phyloP scores from a whole-genome alignment of 208 protist species.

The Endotrypanum monterogeii region DNA sequence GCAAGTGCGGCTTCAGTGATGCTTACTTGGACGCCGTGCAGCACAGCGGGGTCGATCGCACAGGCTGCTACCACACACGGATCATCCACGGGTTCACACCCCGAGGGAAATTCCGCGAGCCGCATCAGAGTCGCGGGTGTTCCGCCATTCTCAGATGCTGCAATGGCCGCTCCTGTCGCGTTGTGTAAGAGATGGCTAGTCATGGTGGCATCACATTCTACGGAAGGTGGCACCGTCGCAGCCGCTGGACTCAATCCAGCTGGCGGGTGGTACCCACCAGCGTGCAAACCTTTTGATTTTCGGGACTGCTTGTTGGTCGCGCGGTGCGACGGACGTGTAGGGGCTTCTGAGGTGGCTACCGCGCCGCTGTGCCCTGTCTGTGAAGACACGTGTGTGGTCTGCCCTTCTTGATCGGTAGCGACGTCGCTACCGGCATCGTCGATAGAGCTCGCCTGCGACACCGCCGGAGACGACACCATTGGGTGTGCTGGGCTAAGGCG shows the following conservation, averaged over 20 bases:
- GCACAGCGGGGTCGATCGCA: neutral
- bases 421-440: neutral
- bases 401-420: neutral
- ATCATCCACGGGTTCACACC: neutral
- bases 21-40: neutral
- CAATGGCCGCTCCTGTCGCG: neutral
- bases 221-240: neutral
- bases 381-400: neutral
- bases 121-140: neutral
- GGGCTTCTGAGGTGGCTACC: neutral
- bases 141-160: neutral
- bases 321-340: neutral
- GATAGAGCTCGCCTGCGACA: conserved; percentile 2
- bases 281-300: neutral
- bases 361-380: neutral
- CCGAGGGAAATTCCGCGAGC: neutral
- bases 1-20: neutral
- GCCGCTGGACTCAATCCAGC: neutral
- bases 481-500: conserved; percentile 5
- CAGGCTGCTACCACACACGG: neutral
- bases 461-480: conserved; percentile 1
- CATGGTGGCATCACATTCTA: neutral
- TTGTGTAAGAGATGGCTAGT: neutral
- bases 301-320: neutral
- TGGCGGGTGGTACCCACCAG: neutral